Base-by-base conservation (phyloP, 371 early-diverging fungal genomes). In the Actinomucor elegans region DNA sequence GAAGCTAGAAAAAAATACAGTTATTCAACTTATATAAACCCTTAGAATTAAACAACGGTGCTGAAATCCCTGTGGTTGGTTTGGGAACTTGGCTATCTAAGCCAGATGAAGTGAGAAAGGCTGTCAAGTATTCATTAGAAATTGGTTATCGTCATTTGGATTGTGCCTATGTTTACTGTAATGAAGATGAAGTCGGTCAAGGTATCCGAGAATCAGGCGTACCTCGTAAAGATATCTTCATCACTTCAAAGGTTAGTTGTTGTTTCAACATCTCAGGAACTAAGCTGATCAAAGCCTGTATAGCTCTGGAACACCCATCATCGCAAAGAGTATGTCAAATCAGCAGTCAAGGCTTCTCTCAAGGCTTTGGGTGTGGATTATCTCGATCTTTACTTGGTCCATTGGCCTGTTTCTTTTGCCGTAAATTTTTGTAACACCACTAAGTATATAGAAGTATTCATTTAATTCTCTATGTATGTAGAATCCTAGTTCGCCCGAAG, bases 331-430 rank as follows among this genome's bases (percentile, higher is more conserved):
- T 75, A 88, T 37, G 90, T 93, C 21, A 64, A 73, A 26, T 72
- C 85, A 27, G 87, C 78, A 11, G 56, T 85, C 24, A 69, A 81
- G 49, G 68, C 76, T n/a, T 88, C 92, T 21, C 79, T 97, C 29
- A 57, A 62, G 32, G 85, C 92, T 57, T 76, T 97, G 27, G 82
- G 83, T 38, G 54, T 88, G 20, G 86, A 91, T 26, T 96, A 96
- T 59, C 67, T 97, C 34, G 98, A 98, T 63, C 65, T 96, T 44
- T 94, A 94, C 64, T 74, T 97, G 54, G 86, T 98, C 48, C 93
- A 93, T 61, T 93, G 87, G 86, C 71, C 70, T 3, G 68, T 70
- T 2, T 57, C 61, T 4, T 69, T 72, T 37, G 33, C 32, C 20
- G 71, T 67, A 67, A 61, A 61, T 51, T 1, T 36, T 9, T 18